A percentile compares a stretch with the other conserved stretches of the same genome.
phyloP scores from a whole-genome alignment of 2,329 filamentous ascomycete species.

The Colletotrichum abscissum region DNA sequence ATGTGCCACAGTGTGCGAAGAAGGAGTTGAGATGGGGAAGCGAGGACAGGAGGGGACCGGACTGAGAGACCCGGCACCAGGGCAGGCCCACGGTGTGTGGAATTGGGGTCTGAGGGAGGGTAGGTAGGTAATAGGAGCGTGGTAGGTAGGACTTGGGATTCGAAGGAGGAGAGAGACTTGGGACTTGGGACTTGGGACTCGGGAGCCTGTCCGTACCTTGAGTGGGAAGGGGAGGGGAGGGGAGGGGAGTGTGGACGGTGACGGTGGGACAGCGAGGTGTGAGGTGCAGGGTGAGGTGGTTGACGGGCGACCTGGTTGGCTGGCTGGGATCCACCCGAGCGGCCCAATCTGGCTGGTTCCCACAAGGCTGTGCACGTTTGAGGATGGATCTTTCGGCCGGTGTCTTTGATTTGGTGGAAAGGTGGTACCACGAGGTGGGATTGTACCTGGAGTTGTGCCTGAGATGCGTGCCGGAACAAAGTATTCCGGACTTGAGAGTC shows the following conservation, averaged over 20 bases:
- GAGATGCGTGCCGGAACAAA: background rate
- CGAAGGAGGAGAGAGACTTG: too few species aligned
- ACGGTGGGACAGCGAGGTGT: background rate
- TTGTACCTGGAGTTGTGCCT: constrained; percentile 9
- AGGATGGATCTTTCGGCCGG: constrained; percentile 33
- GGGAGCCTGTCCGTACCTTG: background rate
- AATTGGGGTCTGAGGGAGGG: constrained; percentile 17
- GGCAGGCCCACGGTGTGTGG: background rate
- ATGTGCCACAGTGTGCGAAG: constrained; percentile 20
- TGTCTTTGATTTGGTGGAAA: constrained; percentile 10
- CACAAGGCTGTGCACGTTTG: constrained; percentile 40
- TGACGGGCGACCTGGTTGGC: constrained; percentile 19
- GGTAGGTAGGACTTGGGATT: too few species aligned
- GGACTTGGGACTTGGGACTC: background rate
- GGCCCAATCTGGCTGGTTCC: constrained; percentile 31
- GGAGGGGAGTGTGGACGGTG: background rate
- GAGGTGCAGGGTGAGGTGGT: background rate
- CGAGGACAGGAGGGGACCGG: constrained; percentile 20
- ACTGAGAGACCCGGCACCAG: constrained; percentile 10
- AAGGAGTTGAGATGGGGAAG: constrained; percentile 33
- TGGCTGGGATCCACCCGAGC: background rate
- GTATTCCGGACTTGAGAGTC: background rate
- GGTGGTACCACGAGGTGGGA: background rate
- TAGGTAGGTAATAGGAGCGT: constrained; percentile 7
- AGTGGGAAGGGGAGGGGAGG: background rate